Conservation (phyloP, 495 filamentous ascomycete genomes). For the Gamarada debralockiae region DNA sequence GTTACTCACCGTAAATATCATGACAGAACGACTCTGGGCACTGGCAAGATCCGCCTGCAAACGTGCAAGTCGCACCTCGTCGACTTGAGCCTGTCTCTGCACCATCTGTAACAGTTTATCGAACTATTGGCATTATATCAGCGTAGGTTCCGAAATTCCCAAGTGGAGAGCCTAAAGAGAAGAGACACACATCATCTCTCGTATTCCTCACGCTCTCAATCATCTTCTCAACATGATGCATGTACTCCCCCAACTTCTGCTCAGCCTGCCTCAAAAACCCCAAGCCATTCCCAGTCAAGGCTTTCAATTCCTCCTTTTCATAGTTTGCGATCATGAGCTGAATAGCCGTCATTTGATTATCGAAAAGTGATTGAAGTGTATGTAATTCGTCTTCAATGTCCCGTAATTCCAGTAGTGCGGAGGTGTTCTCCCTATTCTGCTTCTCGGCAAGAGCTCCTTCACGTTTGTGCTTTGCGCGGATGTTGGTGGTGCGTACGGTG, state of each 20-base stretch:
- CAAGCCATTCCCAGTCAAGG: neutral
- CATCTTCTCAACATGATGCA: neutral
- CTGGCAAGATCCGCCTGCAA: conserved; percentile 6
- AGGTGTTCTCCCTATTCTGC: conserved; percentile 59
- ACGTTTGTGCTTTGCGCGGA: conserved; percentile 45
- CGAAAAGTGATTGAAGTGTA: conserved; percentile 54
- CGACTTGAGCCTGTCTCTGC: conserved; percentile 4
- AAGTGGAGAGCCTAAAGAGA: no score
- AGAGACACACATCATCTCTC: conserved; percentile 10
- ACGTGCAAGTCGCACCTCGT: conserved; percentile 10
- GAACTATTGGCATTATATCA: neutral
- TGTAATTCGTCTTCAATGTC: conserved; percentile 65
- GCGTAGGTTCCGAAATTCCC: neutral
- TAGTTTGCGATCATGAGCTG: conserved; percentile 18
- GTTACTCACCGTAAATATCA: conserved; percentile 5
- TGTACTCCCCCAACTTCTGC: conserved; percentile 1
- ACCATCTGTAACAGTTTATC: conserved; percentile 4
- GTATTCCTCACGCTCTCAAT: neutral
- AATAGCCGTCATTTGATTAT: conserved; percentile 49
- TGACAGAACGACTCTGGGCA: conserved; percentile 1
- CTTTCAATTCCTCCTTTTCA: neutral
- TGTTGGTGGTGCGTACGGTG: no score
- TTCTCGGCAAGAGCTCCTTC: conserved; percentile 46
- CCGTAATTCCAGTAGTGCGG: conserved; percentile 58
- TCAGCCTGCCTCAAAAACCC: neutral